Evolutionary conservation across 202 grass and related monocot genomes (phyloP), one percentile per base, ranked within the genome.

Genomic region (Zoysia matrella): DNA sequence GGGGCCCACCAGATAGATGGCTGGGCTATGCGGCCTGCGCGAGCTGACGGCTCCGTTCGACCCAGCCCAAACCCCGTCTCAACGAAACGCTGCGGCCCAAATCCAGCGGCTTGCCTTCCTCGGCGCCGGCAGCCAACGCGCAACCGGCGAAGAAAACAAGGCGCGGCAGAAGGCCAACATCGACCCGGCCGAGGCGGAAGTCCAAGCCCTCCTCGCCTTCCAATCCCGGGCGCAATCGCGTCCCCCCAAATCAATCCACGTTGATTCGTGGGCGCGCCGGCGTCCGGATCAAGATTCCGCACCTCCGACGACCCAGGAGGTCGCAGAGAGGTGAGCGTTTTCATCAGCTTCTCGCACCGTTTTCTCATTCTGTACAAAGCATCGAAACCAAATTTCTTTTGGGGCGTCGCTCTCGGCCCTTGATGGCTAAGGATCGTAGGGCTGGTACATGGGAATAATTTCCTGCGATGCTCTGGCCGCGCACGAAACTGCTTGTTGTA

Each of bases 401-500:
- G 68, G 60, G 47, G 52, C 44, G 54, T 7, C 42, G 69, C n/a
- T n/a, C 47, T 15, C 14, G 61, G 39, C 16, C 15, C 53, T 86
- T 86, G 61, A 68, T 51, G 43, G 73, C 43, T 43, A 45, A 13
- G 4, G 70, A 61, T 16, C 22, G 22, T 22, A 22, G 22, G 22
- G 47, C 7, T 65, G 62, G 4, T n/a, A 12, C 16, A 48, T 52
- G 2, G 78, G 47, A 69, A 68, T 57, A 3, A 76, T 65, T 74
- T 57, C 50, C 9, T 65, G 68, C 47, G 62, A 49, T 49, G 61
- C 69, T 89, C 53, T 16, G 73, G 53, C 69, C 78, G 67, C 15
- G 46, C 72, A 89, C 73, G 87, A 47, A 82, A 73, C 68, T 44
- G 74, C 83, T 61, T 61, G 22, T 22, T 22, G 7, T 14, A 15